A percentile compares a stretch with the other conserved stretches of the same genome.
Evolutionary conservation across 2,329 filamentous ascomycete species (phyloP).

Genomic region (Coniosporium tulheliwenetii): DNA sequence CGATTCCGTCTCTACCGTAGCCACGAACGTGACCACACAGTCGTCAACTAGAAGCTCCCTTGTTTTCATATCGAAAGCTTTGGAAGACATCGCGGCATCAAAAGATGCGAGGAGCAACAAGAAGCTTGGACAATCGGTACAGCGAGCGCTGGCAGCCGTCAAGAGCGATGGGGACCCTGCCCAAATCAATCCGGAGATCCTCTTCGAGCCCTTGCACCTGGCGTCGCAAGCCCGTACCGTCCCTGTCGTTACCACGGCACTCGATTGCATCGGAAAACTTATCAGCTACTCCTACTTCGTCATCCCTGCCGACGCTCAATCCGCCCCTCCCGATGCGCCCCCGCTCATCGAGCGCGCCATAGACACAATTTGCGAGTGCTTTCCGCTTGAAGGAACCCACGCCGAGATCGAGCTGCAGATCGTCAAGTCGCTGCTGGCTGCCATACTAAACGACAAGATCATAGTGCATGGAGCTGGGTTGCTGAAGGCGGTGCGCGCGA

Average conservation of each 20-base stretch:
- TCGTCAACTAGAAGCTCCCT: slow-evolving; percentile 72
- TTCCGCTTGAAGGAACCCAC: slow-evolving; percentile 88
- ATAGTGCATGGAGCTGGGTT: slow-evolving; percentile 93
- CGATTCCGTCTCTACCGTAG: slow-evolving; percentile 44
- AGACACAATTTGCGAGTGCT: slow-evolving; percentile 98
- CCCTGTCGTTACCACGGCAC: slow-evolving; percentile 70
- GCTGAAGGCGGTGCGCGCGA: slow-evolving; percentile 89
- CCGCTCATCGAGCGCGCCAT: slow-evolving; percentile 94
- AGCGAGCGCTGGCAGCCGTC: slow-evolving; percentile 70
- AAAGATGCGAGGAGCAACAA: slow-evolving; percentile 84
- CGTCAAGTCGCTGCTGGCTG: slow-evolving; percentile 88
- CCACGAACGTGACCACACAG: slow-evolving; percentile 32
- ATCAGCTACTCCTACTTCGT: slow-evolving; percentile 99
- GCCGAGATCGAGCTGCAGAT: slow-evolving; percentile 93
- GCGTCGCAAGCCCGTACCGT: slow-evolving; percentile 79
- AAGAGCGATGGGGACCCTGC: slow-evolving; percentile 62
- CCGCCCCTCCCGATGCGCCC: slow-evolving; percentile 25
- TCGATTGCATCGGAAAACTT: slow-evolving; percentile 97
- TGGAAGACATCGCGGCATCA: slow-evolving; percentile 81
- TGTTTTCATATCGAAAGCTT: slow-evolving; percentile 84
- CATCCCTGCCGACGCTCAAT: slow-evolving; percentile 36
- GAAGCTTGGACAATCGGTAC: slow-evolving; percentile 65
- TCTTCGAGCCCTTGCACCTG: slow-evolving; percentile 81
- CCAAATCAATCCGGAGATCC: slow-evolving; percentile 74
- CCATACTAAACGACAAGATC: slow-evolving; percentile 96